These are phyloP conservation scores for Aspergillus carlsbadensis DNA, from an alignment of 495 filamentous ascomycete species.

Conservation along the genomic window DNA sequence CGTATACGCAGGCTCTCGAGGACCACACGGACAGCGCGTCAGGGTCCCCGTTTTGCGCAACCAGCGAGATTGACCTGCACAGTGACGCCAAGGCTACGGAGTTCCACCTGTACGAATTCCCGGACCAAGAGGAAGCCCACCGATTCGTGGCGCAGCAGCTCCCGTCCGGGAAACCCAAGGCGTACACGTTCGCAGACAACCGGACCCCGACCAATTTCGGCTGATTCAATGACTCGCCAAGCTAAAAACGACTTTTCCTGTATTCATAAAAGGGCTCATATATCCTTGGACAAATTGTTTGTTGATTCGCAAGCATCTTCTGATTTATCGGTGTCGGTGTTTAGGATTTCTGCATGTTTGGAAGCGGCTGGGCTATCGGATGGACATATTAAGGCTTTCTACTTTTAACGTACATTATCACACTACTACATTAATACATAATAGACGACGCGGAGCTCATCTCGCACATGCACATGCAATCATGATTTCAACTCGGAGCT, in stretches of 20 bases:
- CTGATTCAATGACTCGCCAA: not conserved
- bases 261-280: slow-evolving; percentile 14
- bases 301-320: slow-evolving; percentile 17
- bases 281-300: not conserved
- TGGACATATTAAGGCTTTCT: slow-evolving; percentile 20
- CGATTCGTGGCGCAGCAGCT: slow-evolving; percentile 41
- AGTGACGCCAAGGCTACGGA: slow-evolving; percentile 36
- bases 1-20: slow-evolving; percentile 31
- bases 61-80: slow-evolving; percentile 35
- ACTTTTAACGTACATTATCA: slow-evolving; percentile 22
- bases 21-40: slow-evolving; percentile 30
- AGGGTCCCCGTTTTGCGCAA: slow-evolving; percentile 38
- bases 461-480: too few species aligned
- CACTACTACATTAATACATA: slow-evolving; percentile 20
- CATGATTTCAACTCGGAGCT: slow-evolving; percentile 7
- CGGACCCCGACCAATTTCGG: slow-evolving; percentile 39
- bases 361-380: slow-evolving; percentile 20
- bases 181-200: slow-evolving; percentile 46
- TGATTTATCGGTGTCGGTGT: slow-evolving; percentile 15
- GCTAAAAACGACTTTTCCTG: slow-evolving; percentile 13
- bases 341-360: slow-evolving; percentile 21
- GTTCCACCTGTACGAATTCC: slow-evolving; percentile 46
- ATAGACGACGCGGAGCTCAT: slow-evolving; percentile 9
- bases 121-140: slow-evolving; percentile 42
- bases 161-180: slow-evolving; percentile 40